Percentiles rank a stretch among this genome's conserved stretches.
phyloP scores from a whole-genome alignment of 2,329 filamentous ascomycete species.

The Penicillium sumatraense region DNA sequence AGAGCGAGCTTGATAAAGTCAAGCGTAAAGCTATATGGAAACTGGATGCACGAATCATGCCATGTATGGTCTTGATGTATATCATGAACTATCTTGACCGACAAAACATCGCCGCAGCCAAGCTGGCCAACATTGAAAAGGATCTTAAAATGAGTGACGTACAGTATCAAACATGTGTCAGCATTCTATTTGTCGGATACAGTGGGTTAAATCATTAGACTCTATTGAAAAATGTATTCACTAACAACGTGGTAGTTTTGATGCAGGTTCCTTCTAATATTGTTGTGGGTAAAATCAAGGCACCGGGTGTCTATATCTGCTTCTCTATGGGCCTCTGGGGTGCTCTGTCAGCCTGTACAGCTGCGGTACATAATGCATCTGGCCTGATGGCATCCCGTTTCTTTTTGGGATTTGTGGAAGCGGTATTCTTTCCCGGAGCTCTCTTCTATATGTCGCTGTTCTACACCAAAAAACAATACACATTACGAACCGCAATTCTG shows the following conservation, averaged over 20 bases:
- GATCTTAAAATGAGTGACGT: slow-evolving; percentile 35
- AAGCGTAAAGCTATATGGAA: slow-evolving; percentile 39
- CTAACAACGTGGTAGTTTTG: slow-evolving; percentile 20
- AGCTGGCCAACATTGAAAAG: slow-evolving; percentile 1
- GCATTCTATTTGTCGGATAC: slow-evolving; percentile 48
- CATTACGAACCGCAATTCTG: slow-evolving; percentile 47
- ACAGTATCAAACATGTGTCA: slow-evolving; percentile 52
- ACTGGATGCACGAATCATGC: slow-evolving; percentile 58
- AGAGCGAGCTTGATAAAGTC: neutral
- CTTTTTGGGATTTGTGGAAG: slow-evolving; percentile 38
- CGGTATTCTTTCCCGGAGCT: slow-evolving; percentile 63
- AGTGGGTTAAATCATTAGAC: slow-evolving; percentile 4
- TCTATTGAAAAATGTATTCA: slow-evolving; percentile 2
- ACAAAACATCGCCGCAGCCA: slow-evolving; percentile 1
- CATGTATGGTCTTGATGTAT: slow-evolving; percentile 52
- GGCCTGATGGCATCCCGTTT: slow-evolving; percentile 39
- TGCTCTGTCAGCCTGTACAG: slow-evolving; percentile 19
- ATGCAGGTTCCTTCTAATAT: slow-evolving; percentile 47
- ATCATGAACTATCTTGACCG: slow-evolving; percentile 54
- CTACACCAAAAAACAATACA: slow-evolving; percentile 63
- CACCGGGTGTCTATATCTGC: slow-evolving; percentile 20
- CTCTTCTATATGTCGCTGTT: slow-evolving; percentile 68
- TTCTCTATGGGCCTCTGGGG: slow-evolving; percentile 23
- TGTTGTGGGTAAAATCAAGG: slow-evolving; percentile 44
- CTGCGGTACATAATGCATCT: slow-evolving; percentile 12